Conservation (phyloP, 2,329 filamentous ascomycete species). For the Verticillium zaregamsianum region DNA sequence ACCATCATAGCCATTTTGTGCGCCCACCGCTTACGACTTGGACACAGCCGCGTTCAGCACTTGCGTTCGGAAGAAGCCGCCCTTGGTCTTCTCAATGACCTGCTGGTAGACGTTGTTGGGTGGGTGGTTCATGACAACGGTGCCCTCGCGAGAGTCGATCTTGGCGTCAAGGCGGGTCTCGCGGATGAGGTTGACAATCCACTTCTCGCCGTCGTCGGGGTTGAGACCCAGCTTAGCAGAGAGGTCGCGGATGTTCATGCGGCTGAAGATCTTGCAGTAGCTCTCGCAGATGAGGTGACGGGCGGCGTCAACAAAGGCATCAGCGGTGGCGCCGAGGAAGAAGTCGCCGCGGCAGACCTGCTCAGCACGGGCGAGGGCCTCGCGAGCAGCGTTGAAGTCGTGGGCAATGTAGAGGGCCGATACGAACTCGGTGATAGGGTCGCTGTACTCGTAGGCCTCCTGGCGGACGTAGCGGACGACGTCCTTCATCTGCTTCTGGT, state of each 20-base stretch:
- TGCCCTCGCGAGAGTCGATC: slow-evolving; percentile 98
- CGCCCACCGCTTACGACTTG: slow-evolving; percentile 31
- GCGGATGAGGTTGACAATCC: slow-evolving; percentile 98
- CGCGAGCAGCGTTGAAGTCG: slow-evolving; percentile 87
- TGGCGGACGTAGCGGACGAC: slow-evolving; percentile 92
- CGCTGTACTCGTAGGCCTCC: slow-evolving; percentile 95
- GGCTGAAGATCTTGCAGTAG: slow-evolving; percentile 99
- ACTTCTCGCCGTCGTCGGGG: slow-evolving; percentile 97
- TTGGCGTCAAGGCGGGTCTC: slow-evolving; percentile 97
- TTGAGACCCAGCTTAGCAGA: slow-evolving; percentile 87
- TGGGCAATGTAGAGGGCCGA: slow-evolving; percentile 87
- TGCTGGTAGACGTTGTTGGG: slow-evolving; percentile 98
- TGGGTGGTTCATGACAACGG: slow-evolving; percentile 98
- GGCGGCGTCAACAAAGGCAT: slow-evolving; percentile 89
- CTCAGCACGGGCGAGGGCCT: slow-evolving; percentile 84
- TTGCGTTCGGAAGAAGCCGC: slow-evolving; percentile 96
- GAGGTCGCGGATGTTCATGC: slow-evolving; percentile 97
- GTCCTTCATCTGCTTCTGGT: slow-evolving; percentile 99
- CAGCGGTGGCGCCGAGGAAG: slow-evolving; percentile 82
- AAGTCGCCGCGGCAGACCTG: slow-evolving; percentile 91
- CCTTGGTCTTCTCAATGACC: slow-evolving; percentile 98
- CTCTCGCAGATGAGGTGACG: slow-evolving; percentile 96
- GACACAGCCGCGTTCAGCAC: slow-evolving; percentile 71
- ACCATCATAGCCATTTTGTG: not conserved
- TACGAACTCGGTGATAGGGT: slow-evolving; percentile 94